Evolutionary conservation across 805 yeast genomes (phyloP), one percentile per base, ranked within the genome.

Genomic region (Pichia phayaonensis): DNA sequence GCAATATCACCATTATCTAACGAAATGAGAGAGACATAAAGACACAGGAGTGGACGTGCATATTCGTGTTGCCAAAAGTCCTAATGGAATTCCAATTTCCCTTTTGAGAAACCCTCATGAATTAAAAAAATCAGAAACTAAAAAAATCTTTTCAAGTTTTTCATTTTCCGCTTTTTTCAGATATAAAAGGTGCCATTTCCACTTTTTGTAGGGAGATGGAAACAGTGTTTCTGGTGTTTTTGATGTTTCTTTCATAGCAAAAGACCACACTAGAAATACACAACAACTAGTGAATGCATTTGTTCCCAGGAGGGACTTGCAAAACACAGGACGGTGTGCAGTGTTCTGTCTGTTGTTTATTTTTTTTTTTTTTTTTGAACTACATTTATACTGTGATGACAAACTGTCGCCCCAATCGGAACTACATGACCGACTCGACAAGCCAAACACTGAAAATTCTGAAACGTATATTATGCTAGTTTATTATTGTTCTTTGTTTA

Each of bases 331-430:
- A 34, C 20, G 10, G 38, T n/a, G 4, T n/a, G 16, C n/a, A 10
- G 18, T n/a, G 4, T 24, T 8, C 8, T 18, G 11, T 23, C 36
- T 29, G 42, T 29, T 40, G 27, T 20, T 42, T 21, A 42, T 40
- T 27, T 24, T 36, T 42, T 21, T 45, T 40, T 27, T 24, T 36
- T 42, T 24, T 34, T 40, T 41, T 22, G 18, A n/a, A 13, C 21
- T 12, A 23, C 40, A 26, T 16, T 18, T 50, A 40, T 46, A 46
- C 55, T 48, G 61, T 79, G 85, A 80, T 80, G 85, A 80, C 81
- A 71, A 64, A 76, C 59, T 80, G 85, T 81, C 85, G 85, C 85
- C 85, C 85, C 85, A 81, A 73, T 72, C 85, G 83, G 84, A 80
- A 40, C 47, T 49, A 74, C 75, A 77, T 80, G 84, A 79, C 71